These are phyloP conservation scores for Hippophae tibetana DNA, from an alignment of 306 rosid species.

Conservation along the genomic window DNA sequence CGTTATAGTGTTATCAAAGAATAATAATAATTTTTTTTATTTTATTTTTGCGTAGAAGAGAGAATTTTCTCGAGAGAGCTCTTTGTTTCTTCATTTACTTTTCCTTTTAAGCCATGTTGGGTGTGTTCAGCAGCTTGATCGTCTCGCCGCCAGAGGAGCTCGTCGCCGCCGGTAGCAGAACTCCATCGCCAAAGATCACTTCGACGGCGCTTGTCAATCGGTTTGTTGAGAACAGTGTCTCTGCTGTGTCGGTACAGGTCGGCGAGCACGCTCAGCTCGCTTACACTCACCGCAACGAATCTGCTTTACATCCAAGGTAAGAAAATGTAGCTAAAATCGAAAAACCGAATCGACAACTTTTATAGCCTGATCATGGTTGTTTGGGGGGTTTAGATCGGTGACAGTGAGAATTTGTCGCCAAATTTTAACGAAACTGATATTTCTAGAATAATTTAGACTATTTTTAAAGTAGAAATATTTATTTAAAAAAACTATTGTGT, in stretches of 20 bases:
- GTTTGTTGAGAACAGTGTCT: conserved; percentile 37
- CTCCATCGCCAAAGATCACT: conserved; percentile 76
- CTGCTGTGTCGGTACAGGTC: conserved; percentile 56
- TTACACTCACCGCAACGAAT: conserved; percentile 63
- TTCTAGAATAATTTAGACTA: too few relatives aligned
- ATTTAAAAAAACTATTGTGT: too few relatives aligned
- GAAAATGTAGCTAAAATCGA: neutral
- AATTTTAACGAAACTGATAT: too few relatives aligned
- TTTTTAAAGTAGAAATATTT: too few relatives aligned
- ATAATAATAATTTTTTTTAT: neutral
- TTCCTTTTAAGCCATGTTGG: conserved; percentile 43
- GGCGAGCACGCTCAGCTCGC: conserved; percentile 69
- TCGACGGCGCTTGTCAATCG: conserved; percentile 51
- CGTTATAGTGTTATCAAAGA: neutral
- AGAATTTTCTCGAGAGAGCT: conserved; percentile 3
- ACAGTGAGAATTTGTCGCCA: too few relatives aligned
- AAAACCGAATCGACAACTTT: too few relatives aligned
- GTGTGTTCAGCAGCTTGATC: conserved; percentile 71
- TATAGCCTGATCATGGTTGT: too few relatives aligned
- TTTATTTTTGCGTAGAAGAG: neutral
- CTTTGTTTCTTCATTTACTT: neutral
- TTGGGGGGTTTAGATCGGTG: too few relatives aligned
- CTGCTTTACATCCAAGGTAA: conserved; percentile 72
- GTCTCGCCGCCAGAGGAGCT: conserved; percentile 87
- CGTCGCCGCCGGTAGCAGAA: conserved; percentile 78